These are phyloP conservation scores for Phaeosphaeriaceae sp. DNA, from an alignment of 2,329 filamentous ascomycete species.

Conservation along the genomic window DNA sequence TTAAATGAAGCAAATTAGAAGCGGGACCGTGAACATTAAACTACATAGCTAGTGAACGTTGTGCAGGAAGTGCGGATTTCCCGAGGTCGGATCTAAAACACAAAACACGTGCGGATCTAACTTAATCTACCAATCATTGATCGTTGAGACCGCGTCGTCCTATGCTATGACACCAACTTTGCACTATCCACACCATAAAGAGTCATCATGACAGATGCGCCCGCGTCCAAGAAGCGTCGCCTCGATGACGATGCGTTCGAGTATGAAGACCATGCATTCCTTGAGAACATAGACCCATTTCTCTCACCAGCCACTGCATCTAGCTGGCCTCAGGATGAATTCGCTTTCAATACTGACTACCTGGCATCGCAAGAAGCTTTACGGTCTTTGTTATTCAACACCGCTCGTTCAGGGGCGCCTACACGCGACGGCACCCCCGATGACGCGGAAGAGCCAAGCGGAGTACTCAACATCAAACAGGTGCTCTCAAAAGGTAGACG, in stretches of 20 bases:
- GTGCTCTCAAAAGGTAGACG: slow-evolving; percentile 28
- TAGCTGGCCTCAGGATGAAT: slow-evolving; percentile 36
- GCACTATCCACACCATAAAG: background rate
- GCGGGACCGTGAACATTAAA: background rate
- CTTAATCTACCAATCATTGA: background rate
- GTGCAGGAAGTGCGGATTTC: no score
- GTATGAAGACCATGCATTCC: background rate
- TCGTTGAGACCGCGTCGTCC: background rate
- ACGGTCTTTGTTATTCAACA: slow-evolving; percentile 35
- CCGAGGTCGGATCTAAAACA: background rate
- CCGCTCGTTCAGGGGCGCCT: slow-evolving; percentile 34
- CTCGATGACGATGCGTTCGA: background rate
- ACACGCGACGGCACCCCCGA: slow-evolving; percentile 31
- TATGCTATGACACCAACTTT: background rate
- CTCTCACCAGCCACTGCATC: slow-evolving; percentile 27
- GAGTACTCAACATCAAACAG: slow-evolving; percentile 24
- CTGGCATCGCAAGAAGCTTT: slow-evolving; percentile 38
- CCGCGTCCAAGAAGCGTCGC: background rate
- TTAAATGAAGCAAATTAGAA: background rate
- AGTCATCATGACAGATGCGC: slow-evolving; percentile 4
- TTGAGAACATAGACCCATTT: slow-evolving; percentile 30
- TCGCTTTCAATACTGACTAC: slow-evolving; percentile 36
- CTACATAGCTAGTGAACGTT: no score
- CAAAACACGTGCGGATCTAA: background rate
- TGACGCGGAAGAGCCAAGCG: slow-evolving; percentile 11